These are phyloP conservation scores for Coelastrella sp. DNA, from an alignment of 139 green algal genomes.

Conservation along the genomic window DNA sequence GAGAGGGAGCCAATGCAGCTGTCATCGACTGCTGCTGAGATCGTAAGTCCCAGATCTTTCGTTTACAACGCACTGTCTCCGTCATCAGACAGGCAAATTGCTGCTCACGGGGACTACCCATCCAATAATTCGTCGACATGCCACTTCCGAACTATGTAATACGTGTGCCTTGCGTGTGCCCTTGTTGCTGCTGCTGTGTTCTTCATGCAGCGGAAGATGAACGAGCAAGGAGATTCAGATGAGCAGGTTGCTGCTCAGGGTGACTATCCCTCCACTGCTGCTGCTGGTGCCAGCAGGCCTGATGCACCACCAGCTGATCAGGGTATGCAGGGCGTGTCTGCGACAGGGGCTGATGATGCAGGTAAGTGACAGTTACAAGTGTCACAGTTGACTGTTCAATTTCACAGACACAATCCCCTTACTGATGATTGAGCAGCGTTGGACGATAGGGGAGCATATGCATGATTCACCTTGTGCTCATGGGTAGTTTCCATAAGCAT, in stretches of 20 bases:
- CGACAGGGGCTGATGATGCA: no score
- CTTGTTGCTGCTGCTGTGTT: not conserved
- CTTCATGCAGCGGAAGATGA: slow-evolving; percentile 7
- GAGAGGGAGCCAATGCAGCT: not conserved
- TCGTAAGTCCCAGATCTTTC: not conserved
- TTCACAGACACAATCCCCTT: no score
- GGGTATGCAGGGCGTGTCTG: not conserved
- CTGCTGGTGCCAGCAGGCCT: not conserved
- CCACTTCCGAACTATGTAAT: no score
- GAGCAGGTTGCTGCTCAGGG: not conserved
- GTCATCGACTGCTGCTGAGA: slow-evolving; percentile 18
- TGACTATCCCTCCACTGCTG: not conserved
- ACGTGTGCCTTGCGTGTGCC: not conserved
- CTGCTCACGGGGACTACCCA: not conserved
- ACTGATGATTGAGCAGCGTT: no score
- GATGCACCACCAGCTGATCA: slow-evolving; percentile 1
- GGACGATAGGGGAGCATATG: no score
- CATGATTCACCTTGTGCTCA: no score
- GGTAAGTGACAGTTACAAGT: no score
- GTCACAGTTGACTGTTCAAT: no score
- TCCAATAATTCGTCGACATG: no score
- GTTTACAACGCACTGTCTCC: not conserved
- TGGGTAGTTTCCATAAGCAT: no score
- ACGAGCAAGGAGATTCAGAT: slow-evolving; percentile 4
- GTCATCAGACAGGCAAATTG: not conserved